These are phyloP conservation scores for Aspergillus quadricinctus DNA, from an alignment of 2,329 filamentous ascomycete species.

Conservation along the genomic window DNA sequence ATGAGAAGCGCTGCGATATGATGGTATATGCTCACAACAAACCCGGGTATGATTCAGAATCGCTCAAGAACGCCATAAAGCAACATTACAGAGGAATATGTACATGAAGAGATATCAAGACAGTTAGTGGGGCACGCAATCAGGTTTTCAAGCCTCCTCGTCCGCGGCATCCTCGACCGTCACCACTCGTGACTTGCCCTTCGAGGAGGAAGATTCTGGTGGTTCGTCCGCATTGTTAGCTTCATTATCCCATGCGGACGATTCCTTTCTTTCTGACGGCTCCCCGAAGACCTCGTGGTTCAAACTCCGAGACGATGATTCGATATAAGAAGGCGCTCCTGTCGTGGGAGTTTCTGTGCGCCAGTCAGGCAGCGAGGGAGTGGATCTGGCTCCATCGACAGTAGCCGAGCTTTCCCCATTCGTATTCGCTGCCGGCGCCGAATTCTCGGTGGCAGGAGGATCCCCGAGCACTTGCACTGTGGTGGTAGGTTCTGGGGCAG, in stretches of 20 bases:
- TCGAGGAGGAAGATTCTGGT: slow-evolving; percentile 21
- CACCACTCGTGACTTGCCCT: slow-evolving; percentile 31
- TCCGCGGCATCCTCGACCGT: slow-evolving; percentile 34
- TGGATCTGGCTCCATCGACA: slow-evolving; percentile 1
- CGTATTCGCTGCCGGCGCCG: background rate
- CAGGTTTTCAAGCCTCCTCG: slow-evolving; percentile 21
- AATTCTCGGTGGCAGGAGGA: background rate
- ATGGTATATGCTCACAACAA: background rate
- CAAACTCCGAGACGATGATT: slow-evolving; percentile 28
- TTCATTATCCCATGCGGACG: background rate
- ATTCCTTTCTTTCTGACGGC: background rate
- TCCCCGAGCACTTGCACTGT: background rate
- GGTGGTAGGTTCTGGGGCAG: slow-evolving; percentile 2
- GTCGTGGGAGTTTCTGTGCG: slow-evolving; percentile 6
- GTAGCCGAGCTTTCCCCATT: background rate
- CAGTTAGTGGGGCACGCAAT: background rate
- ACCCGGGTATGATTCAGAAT: slow-evolving; percentile 16
- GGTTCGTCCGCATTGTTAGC: slow-evolving; percentile 6
- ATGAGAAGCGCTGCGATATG: background rate
- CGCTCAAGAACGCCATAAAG: slow-evolving; percentile 6
- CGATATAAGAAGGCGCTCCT: slow-evolving; percentile 10
- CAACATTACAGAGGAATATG: background rate
- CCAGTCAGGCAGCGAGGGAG: slow-evolving; percentile 16
- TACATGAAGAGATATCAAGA: background rate
- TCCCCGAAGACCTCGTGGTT: slow-evolving; percentile 23